Percentiles rank a stretch among this genome's conserved stretches.
These are phyloP conservation scores for Botrytis pseudocinerea DNA, from an alignment of 2,329 filamentous ascomycete genomes.

Conservation along the genomic window DNA sequence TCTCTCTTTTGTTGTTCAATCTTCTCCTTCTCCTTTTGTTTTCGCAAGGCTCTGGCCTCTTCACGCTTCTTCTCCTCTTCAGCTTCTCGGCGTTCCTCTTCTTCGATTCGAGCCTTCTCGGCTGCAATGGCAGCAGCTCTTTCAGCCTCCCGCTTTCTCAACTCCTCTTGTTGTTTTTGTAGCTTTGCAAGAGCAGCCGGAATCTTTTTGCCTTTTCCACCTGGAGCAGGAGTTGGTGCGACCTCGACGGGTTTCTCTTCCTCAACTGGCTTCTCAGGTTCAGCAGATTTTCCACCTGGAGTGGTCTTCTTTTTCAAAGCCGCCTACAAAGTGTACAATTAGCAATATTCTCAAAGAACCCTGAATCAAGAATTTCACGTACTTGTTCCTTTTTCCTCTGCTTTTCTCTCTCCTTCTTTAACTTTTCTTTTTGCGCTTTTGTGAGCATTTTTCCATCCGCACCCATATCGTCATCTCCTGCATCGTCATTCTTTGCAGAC, in stretches of 20 bases:
- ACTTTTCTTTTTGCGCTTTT: constrained; percentile 97
- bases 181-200: constrained; percentile 70
- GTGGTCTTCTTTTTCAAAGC: constrained; percentile 80
- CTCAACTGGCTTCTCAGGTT: constrained; percentile 54
- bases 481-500: constrained; percentile 44
- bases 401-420: constrained; percentile 98
- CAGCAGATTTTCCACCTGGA: constrained; percentile 55
- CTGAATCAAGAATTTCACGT: constrained; percentile 34
- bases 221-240: constrained; percentile 46
- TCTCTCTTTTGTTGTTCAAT: constrained; percentile 86
- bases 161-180: constrained; percentile 80
- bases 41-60: constrained; percentile 74
- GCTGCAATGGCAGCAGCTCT: constrained; percentile 58
- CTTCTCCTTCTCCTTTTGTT: constrained; percentile 83
- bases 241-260: constrained; percentile 51
- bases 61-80: constrained; percentile 71
- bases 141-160: constrained; percentile 66
- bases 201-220: constrained; percentile 87
- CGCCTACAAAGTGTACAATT: constrained; percentile 44
- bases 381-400: constrained; percentile 98
- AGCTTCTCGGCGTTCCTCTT: constrained; percentile 61
- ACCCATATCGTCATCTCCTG: constrained; percentile 52
- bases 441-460: constrained; percentile 74
- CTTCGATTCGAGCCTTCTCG: constrained; percentile 64
- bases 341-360: constrained; percentile 20